Evolutionary conservation across 2,329 filamentous ascomycete species (phyloP), one percentile per base, ranked within the genome.

Genomic region (Thelonectria rubi): DNA sequence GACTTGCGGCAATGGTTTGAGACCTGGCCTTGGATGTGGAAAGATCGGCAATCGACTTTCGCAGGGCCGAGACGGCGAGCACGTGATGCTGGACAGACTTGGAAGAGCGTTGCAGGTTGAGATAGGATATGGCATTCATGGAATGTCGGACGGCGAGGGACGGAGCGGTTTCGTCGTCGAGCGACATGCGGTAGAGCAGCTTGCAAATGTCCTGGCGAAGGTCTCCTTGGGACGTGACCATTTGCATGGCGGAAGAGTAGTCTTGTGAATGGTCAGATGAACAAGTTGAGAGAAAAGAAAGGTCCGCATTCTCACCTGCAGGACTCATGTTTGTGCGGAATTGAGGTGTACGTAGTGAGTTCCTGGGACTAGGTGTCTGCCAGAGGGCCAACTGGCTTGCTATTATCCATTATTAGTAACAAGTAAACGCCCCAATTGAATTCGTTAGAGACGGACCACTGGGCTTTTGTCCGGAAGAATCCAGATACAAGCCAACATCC

Each of bases 101-200:
- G 15, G 37, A 8, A 3, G 30, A 30, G 3, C 54, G 32, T 18
- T 54, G 24, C 15, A 59, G 9, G n/a, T 59, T 34, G 6, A 59
- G 57, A 18, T 49, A 59, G 7, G 57, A 37, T 12, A 55, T 54
- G 4, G 57, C 57, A 20, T 49, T 59, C 57, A 59, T 54, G 2
- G 50, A 59, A 11, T 59, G 50, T 7, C 57, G 57, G 3, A 59
- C 57, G n/a, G 57, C 57, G 17, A 59, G 57, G 32, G 57, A 42
- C 5, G 57, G 50, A 9, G 57, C 10, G 5, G 50, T 50, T 6
- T 54, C 57, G n/a, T 54, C 57, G 10, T 37, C 20, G 3, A 55
- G 26, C 7, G 57, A 54, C 57, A 54, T 59, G 43, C 57, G 50
- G n/a, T 55, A 43, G 5, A 59, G 37, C 7, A 59, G 37, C 15